Percentiles rank a stretch among this genome's conserved stretches.
These are phyloP conservation scores for Fusarium staphyleae DNA, from an alignment of 2,329 filamentous ascomycete genomes.

Conservation along the genomic window DNA sequence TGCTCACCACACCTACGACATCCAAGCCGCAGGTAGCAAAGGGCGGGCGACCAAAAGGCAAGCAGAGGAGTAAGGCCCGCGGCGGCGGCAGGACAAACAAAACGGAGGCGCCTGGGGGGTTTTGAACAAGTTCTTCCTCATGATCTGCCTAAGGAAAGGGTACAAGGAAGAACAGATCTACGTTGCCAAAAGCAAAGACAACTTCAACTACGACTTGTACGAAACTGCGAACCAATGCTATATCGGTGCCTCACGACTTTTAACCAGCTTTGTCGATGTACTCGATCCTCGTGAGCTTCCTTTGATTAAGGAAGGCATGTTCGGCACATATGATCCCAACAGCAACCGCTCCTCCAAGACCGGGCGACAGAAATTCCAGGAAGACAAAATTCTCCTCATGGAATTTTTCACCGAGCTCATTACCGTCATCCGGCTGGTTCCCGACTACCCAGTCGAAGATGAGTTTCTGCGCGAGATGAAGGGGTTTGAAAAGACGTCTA, in stretches of 20 bases:
- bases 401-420: constrained; percentile 47
- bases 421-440: constrained; percentile 26
- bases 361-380: constrained; percentile 43
- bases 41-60: constrained; percentile 39
- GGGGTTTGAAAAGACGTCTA: constrained; percentile 40
- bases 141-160: constrained; percentile 25
- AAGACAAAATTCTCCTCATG: constrained; percentile 47
- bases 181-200: constrained; percentile 2
- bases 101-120: constrained; percentile 37
- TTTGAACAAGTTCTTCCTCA: constrained; percentile 24
- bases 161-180: constrained; percentile 12
- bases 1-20: constrained; percentile 15
- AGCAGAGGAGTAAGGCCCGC: constrained; percentile 28
- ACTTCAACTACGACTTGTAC: constrained; percentile 41
- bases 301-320: constrained; percentile 37
- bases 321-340: constrained; percentile 38
- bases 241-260: constrained; percentile 22
- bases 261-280: constrained; percentile 1
- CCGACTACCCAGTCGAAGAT: constrained; percentile 45
- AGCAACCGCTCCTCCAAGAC: constrained; percentile 37
- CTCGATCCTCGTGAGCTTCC: constrained; percentile 25
- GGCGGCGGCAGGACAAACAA: constrained; percentile 6
- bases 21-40: not conserved
- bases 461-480: constrained; percentile 48
- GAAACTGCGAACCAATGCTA: constrained; percentile 36